Base-by-base conservation (phyloP, 2,329 filamentous ascomycete species). In the Trichoderma sp. region DNA sequence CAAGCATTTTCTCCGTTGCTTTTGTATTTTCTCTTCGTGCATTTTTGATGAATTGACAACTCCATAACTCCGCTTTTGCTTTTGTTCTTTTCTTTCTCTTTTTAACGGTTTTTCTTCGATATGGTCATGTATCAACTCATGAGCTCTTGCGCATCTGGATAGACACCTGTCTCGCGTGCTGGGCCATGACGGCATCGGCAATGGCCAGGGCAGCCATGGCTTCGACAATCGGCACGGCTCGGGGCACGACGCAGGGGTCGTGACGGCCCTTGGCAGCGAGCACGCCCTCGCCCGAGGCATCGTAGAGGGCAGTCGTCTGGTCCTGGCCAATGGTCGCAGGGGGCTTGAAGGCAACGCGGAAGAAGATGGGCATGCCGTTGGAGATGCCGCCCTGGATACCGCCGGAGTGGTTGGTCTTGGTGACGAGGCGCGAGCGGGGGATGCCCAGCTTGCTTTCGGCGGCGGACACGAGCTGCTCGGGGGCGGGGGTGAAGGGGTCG, bases 371-470 rank as follows among this genome's bases (percentile, higher is more conserved):
- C 47, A 93, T 93, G 72, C 95, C 96, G 82, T 98, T 98, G 65
- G 92, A 92, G 82, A 98, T 98, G 67, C 95, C 95, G 57, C 95
- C 96, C 84, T 98, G 95, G 76, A 98, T 93, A 74, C 95, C 96
- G 14, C 95, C 95, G 2, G 92, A 95, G 86, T 97, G 94, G 86
- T 98, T 98, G 30, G 95, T 98, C 85, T 92, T 93, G 71, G 70
- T 71, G 4, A 9, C 4, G 7, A 71, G 70, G 32, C 53, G 63
- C 3, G 70, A 67, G 11, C 85, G 83, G 34, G 84, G 82, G 18
- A 86, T 81, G 34, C 85, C 85, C 26, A 83, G 36, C 56, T n/a
- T 18, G 66, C 30, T 32, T 32, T 32, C 30, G 30, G 30, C 30
- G 9, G 30, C 30, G 30, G 30, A 32, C 30, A 32, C 0, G 30